Evolutionary conservation across 1,139 yeast genomes (phyloP).

Genomic region (Blastobotrys illinoisensis): DNA sequence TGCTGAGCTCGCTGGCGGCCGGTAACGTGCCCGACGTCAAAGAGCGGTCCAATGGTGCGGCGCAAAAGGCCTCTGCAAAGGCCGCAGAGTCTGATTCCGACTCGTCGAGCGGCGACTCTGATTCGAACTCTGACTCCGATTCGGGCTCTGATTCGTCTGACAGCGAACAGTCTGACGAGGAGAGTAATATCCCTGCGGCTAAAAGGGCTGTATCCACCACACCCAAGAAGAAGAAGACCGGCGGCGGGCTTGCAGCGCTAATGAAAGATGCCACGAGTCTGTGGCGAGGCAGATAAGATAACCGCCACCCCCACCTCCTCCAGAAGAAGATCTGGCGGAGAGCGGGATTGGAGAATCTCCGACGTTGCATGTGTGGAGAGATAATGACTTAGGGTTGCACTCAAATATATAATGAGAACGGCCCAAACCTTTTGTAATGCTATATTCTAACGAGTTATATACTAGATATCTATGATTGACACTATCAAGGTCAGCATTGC

Average conservation of each 20-base stretch:
- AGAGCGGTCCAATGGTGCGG: slow-evolving; percentile 6
- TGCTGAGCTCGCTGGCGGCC: slow-evolving; percentile 10
- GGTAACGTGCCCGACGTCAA: slow-evolving; percentile 9
- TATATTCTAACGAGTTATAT: background rate
- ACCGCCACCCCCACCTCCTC: background rate
- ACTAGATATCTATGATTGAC: background rate
- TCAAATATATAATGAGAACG: background rate
- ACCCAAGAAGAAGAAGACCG: slow-evolving; percentile 2
- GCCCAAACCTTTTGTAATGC: background rate
- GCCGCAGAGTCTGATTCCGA: background rate
- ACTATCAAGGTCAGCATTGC: slow-evolving; percentile 5
- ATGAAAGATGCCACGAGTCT: background rate
- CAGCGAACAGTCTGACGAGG: slow-evolving; percentile 10
- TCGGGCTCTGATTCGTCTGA: slow-evolving; percentile 5
- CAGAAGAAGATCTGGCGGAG: background rate
- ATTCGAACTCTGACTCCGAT: slow-evolving; percentile 6
- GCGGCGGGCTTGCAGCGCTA: background rate
- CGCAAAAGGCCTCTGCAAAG: background rate
- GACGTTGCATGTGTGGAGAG: background rate
- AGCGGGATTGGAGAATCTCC: background rate
- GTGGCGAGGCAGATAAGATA: background rate
- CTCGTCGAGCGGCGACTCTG: slow-evolving; percentile 1
- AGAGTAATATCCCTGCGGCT: slow-evolving; percentile 10
- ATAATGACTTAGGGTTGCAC: background rate
- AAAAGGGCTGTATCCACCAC: slow-evolving; percentile 8